A percentile compares a stretch with the other conserved stretches of the same genome.
phyloP scores from a whole-genome alignment of 2,329 filamentous ascomycete species.

The Arthrinium phaeospermum region DNA sequence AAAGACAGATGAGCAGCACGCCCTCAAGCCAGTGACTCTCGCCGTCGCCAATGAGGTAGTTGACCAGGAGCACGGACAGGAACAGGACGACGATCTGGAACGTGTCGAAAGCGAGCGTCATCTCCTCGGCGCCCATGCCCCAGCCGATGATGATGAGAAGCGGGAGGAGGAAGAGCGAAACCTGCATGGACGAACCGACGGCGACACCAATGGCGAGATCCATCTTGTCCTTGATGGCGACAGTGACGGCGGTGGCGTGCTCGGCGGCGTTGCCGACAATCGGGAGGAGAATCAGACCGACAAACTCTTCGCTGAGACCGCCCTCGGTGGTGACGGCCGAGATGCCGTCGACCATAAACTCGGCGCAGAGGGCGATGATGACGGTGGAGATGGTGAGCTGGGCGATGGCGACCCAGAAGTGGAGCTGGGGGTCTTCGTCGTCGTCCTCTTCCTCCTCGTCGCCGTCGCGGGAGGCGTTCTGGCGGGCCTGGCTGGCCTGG shows the following conservation, averaged over 20 bases:
- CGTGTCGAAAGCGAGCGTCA: slow-evolving; percentile 84
- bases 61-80: slow-evolving; percentile 82
- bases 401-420: slow-evolving; percentile 72
- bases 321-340: slow-evolving; percentile 67
- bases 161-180: slow-evolving; percentile 79
- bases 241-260: slow-evolving; percentile 80
- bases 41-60: slow-evolving; percentile 84
- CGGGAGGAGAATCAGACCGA: slow-evolving; percentile 79
- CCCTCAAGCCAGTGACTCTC: slow-evolving; percentile 85
- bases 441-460: slow-evolving; percentile 53
- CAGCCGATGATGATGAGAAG: slow-evolving; percentile 79
- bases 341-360: slow-evolving; percentile 79
- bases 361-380: slow-evolving; percentile 80
- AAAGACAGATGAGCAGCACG: slow-evolving; percentile 75
- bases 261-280: slow-evolving; percentile 86
- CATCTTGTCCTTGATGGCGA: slow-evolving; percentile 86
- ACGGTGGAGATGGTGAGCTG: slow-evolving; percentile 77
- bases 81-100: slow-evolving; percentile 90
- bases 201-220: slow-evolving; percentile 82
- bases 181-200: slow-evolving; percentile 81
- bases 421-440: slow-evolving; percentile 75
- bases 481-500: slow-evolving; percentile 38
- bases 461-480: slow-evolving; percentile 33
- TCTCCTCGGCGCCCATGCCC: slow-evolving; percentile 72
- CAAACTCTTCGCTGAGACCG: slow-evolving; percentile 72